These are phyloP conservation scores for Ceratobasidium sp. DNA, from an alignment of 1,284 basidiomycete species.

Conservation along the genomic window DNA sequence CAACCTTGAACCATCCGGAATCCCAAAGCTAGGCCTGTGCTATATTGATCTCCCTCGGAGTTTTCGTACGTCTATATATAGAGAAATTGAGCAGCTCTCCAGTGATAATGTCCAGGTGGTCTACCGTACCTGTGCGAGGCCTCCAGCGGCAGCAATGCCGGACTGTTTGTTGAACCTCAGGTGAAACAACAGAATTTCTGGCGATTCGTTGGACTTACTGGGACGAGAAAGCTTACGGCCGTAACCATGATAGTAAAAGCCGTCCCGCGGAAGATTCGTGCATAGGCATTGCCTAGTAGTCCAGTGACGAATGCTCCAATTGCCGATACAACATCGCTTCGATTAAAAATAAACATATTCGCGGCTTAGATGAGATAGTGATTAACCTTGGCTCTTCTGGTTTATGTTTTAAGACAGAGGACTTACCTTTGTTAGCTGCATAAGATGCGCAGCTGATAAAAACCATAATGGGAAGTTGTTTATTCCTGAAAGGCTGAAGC, in stretches of 20 bases:
- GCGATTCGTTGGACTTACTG: conserved; percentile 34
- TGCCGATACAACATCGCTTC: conserved; percentile 48
- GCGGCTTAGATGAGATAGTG: conserved; percentile 60
- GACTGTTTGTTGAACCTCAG: conserved; percentile 9
- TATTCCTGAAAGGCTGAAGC: conserved; percentile 73
- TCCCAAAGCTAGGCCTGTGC: conserved; percentile 52
- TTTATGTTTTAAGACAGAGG: conserved; percentile 32
- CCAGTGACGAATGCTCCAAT: conserved; percentile 42
- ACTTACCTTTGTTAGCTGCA: conserved; percentile 46
- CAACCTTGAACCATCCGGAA: conserved; percentile 46
- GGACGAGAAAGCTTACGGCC: conserved; percentile 42
- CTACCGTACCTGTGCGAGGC: conserved; percentile 20
- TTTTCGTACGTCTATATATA: conserved; percentile 14
- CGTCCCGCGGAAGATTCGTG: conserved; percentile 36
- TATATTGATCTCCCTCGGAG: conserved; percentile 40
- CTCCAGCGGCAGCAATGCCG: conserved; percentile 37
- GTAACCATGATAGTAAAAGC: conserved; percentile 42
- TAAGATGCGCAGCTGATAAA: conserved; percentile 82
- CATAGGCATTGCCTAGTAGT: conserved; percentile 41
- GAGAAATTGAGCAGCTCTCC: neutral
- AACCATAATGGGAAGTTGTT: conserved; percentile 83
- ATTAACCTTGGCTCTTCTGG: conserved; percentile 56
- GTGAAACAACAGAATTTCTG: neutral
- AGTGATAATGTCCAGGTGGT: neutral
- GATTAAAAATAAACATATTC: conserved; percentile 85